Evolutionary conservation across 345 rosid species (phyloP).

Genomic region (Hirschfeldia incana): DNA sequence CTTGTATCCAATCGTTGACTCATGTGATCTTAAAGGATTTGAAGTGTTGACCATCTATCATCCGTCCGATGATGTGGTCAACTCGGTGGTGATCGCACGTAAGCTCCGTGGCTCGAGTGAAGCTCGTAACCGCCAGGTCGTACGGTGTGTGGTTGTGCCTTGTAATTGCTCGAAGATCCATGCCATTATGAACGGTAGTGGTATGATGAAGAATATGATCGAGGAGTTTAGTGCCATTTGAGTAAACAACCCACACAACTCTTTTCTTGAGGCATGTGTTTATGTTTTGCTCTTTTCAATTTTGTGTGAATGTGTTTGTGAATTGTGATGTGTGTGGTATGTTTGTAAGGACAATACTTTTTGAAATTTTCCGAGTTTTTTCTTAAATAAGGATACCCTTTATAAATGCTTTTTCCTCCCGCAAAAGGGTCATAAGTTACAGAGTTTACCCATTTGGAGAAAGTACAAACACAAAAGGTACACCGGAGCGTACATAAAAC

Average conservation of each 20-base stretch:
- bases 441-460: no score
- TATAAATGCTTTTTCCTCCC: no score
- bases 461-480: background rate
- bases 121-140: constrained; percentile 3
- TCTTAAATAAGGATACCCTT: no score
- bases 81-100: constrained; percentile 52
- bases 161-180: constrained; percentile 64
- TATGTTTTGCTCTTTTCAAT: constrained; percentile 13
- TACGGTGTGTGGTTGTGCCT: constrained; percentile 44
- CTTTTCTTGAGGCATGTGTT: constrained; percentile 1
- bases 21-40: constrained; percentile 68
- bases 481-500: no score
- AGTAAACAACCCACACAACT: constrained; percentile 21
- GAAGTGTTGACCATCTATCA: constrained; percentile 72
- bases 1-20: constrained; percentile 79
- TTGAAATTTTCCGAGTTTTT: constrained; percentile 17
- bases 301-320: background rate
- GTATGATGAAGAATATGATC: constrained; percentile 53
- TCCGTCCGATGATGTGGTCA: constrained; percentile 55
- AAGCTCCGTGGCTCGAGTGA: constrained; percentile 41
- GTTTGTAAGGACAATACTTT: background rate
- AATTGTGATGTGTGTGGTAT: background rate
- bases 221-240: constrained; percentile 44
- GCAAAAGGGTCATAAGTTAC: no score
- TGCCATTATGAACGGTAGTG: constrained; percentile 41